Base-by-base conservation (phyloP, 768 basidiomycete species). In the Podaxis carcinomalis region DNA sequence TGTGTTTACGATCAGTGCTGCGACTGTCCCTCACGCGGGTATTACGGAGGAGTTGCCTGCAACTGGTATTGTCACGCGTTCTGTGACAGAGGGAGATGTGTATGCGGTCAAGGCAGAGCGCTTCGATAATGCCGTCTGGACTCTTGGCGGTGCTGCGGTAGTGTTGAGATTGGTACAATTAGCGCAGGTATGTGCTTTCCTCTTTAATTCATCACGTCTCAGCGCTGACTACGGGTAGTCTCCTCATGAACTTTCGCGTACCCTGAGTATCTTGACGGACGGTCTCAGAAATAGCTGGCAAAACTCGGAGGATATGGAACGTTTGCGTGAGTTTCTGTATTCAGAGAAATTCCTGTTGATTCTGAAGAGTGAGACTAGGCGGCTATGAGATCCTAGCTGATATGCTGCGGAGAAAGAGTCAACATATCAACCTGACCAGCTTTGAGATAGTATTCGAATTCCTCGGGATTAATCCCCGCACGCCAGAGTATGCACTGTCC, bases 281-380 rank as follows among this genome's bases (percentile, higher is more conserved):
- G 84, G 89, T 2, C 70, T 97, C 49, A 84, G 84, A 64, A 88
- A 90, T 65, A 91, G 85, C 66, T 98, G 95, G 95, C 85, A 92
- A 67, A 93, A 93, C 67, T 95, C 92, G 37, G 95, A 95, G 69
- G 95, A 97, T 66, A 93, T 95, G 88, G 95, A 96, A 69, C 80
- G 88, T 36, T 74, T 94, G 57, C 85, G 93, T 94, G 66, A 67
- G 89, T 78, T 11, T 32, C 47, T 28, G 9, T 21, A 28, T 40
- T 19, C 14, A 11, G 5, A 44, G 2, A 1, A 9, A 25, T 47
- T 44, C 14, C 6, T 6, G 2, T 55, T 35, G 42, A 55, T 14
- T 32, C 3, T n/a, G 42, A 11, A 23, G 28, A 7, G n/a, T 27
- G 11, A 25, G 19, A 25, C 14, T 60, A 94, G 93, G 87, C 57